Base-by-base conservation (phyloP, 305 asterid species). In the Solanum chacoense region DNA sequence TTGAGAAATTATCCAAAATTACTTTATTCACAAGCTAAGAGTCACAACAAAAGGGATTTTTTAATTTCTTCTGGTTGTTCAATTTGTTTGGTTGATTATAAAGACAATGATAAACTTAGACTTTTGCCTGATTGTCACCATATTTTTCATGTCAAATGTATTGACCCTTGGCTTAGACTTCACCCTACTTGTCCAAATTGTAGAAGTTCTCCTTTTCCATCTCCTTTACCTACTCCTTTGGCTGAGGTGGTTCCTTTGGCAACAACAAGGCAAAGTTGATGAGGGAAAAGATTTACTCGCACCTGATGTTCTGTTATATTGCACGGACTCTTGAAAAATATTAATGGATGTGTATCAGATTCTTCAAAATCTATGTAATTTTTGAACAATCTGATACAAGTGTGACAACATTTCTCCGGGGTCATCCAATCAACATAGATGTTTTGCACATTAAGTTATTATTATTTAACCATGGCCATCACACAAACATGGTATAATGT, bases 181-280 rank as follows among this genome's bases (percentile, higher is more conserved):
- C 91, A 93, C 24, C 92, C 96, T 5, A 91, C 96, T 3, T 95
- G 96, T 45, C 98, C 97, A 11, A 88, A 94, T 40, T 95, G 98
- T 84, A 90, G 96, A 45, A 92, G 88, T 24, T 92, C 95, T 71
- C 95, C 95, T 8, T 8, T 92, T 91, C 91, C 92, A 65, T 72
- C 91, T 24, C 93, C 92, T 11, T 38, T 88, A 11, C 88, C 79
- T 4, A 36, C 88, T 5, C 88, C 88, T 74, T 71, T 83, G 18
- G 84, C 87, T 83, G 73, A 31, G 71, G 73, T 83, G 22, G 87
- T 83, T 50, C 87, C 87, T 0, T 83, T 83, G 45, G 87, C 86
- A 28, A 83, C 29, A 83, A 83, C 31, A 83, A 83, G 42, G 42
- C 31, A 11, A 83, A 83, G 87, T 55, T 83, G 74, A 76, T 0